Evolutionary conservation across 148 eudicot species (phyloP).

Genomic region (Pouteria glomerata): DNA sequence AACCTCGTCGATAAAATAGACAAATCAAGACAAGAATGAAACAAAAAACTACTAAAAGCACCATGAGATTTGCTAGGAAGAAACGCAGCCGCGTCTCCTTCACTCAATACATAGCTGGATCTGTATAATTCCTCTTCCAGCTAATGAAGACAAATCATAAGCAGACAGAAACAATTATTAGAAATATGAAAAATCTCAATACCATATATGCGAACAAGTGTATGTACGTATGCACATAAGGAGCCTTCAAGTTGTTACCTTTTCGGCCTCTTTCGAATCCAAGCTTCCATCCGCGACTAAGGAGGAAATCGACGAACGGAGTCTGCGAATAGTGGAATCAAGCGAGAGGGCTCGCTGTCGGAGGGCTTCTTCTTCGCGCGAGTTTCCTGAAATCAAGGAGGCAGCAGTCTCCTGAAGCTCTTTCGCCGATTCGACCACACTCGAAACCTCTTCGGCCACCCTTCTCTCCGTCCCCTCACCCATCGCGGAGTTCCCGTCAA

Average conservation of each 20-base stretch:
- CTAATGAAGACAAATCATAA: slow-evolving; percentile 28
- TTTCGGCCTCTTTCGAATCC: slow-evolving; percentile 59
- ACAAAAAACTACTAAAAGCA: slow-evolving; percentile 21
- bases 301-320: slow-evolving; percentile 39
- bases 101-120: slow-evolving; percentile 65
- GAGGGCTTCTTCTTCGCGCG: slow-evolving; percentile 65
- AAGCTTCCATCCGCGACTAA: slow-evolving; percentile 21
- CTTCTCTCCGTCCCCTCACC: slow-evolving; percentile 11
- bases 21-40: too few relatives aligned
- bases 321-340: slow-evolving; percentile 44
- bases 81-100: slow-evolving; percentile 90
- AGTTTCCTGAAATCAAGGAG: slow-evolving; percentile 45
- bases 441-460: slow-evolving; percentile 47
- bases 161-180: background rate
- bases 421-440: slow-evolving; percentile 57
- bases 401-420: slow-evolving; percentile 83
- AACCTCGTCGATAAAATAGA: too few relatives aligned
- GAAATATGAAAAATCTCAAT: too few relatives aligned
- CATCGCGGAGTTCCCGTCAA: too few relatives aligned
- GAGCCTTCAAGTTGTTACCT: too few relatives aligned
- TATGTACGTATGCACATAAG: too few relatives aligned
- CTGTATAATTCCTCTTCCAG: slow-evolving; percentile 73
- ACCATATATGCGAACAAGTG: background rate
- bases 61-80: slow-evolving; percentile 78
- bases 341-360: slow-evolving; percentile 58